Conservation (phyloP, 1,139 yeast genomes). For the Scheffersomyces stambukii region DNA sequence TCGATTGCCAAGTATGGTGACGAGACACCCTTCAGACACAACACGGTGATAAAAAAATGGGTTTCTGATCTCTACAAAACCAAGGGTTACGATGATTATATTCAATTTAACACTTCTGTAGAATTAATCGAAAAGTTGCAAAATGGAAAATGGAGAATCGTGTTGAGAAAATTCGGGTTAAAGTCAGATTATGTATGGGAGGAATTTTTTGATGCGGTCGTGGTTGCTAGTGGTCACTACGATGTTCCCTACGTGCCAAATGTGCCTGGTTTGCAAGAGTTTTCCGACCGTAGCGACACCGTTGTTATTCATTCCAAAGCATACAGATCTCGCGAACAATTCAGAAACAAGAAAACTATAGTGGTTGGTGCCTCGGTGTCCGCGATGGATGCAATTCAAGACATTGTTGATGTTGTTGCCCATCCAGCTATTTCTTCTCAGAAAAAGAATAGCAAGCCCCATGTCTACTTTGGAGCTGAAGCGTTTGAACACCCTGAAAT, state of each 20-base stretch:
- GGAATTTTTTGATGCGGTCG: slow-evolving; percentile 23
- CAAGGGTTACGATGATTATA: slow-evolving; percentile 21
- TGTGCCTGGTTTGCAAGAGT: slow-evolving; percentile 36
- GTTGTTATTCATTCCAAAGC: slow-evolving; percentile 39
- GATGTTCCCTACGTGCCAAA: slow-evolving; percentile 30
- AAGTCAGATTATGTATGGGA: slow-evolving; percentile 19
- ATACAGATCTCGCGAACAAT: slow-evolving; percentile 25
- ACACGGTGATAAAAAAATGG: slow-evolving; percentile 45
- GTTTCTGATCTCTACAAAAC: slow-evolving; percentile 32
- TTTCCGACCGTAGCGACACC: slow-evolving; percentile 20
- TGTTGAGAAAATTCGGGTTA: slow-evolving; percentile 24
- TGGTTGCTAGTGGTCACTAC: slow-evolving; percentile 31
- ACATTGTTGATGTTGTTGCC: slow-evolving; percentile 30
- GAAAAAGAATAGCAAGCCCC: slow-evolving; percentile 38
- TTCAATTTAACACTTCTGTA: slow-evolving; percentile 30
- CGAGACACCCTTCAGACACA: slow-evolving; percentile 46
- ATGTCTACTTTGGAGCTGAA: slow-evolving; percentile 40
- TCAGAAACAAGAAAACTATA: slow-evolving; percentile 26
- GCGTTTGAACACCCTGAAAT: slow-evolving; percentile 32
- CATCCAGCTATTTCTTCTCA: slow-evolving; percentile 24
- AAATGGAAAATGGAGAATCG: slow-evolving; percentile 35
- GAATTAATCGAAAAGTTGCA: slow-evolving; percentile 25
- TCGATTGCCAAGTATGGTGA: slow-evolving; percentile 16
- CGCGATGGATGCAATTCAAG: slow-evolving; percentile 43
- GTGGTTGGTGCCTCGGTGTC: slow-evolving; percentile 43